Percentiles rank a stretch among this genome's conserved stretches.
Evolutionary conservation across 83 land plant species (phyloP).

Genomic region (Larix sibirica): DNA sequence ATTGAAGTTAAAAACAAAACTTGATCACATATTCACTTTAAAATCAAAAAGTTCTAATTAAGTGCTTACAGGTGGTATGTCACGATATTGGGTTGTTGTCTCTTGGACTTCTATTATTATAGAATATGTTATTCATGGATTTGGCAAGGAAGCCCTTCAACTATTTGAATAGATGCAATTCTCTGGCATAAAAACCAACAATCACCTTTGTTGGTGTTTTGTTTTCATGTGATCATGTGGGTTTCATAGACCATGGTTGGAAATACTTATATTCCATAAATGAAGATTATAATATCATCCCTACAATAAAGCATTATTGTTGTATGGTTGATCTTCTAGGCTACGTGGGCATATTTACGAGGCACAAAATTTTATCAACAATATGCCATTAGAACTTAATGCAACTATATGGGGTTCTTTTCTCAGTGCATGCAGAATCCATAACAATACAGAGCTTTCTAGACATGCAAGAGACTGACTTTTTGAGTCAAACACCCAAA

Average conservation of each 20-base stretch:
- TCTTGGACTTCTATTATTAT: slow-evolving; percentile 57
- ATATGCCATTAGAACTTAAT: slow-evolving; percentile 33
- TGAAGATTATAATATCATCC: slow-evolving; percentile 30
- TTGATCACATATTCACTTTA: too few relatives aligned
- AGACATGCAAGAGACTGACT: slow-evolving; percentile 34
- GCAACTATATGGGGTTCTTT: slow-evolving; percentile 39
- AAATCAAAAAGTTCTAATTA: too few relatives aligned
- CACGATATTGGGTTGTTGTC: too few relatives aligned
- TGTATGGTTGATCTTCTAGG: slow-evolving; percentile 58
- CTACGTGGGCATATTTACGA: slow-evolving; percentile 38
- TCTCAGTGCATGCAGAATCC: slow-evolving; percentile 39
- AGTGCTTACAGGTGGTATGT: too few relatives aligned
- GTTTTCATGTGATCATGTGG: slow-evolving; percentile 55
- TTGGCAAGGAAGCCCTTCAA: slow-evolving; percentile 29
- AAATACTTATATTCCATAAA: slow-evolving; percentile 40
- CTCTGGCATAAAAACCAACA: slow-evolving; percentile 24
- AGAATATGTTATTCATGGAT: slow-evolving; percentile 51
- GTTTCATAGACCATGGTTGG: slow-evolving; percentile 42
- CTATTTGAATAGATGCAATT: slow-evolving; percentile 35
- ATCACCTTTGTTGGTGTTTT: slow-evolving; percentile 45
- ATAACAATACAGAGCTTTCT: slow-evolving; percentile 40
- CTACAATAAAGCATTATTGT: slow-evolving; percentile 50
- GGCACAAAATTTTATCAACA: slow-evolving; percentile 35
- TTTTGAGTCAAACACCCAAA: slow-evolving; percentile 22
- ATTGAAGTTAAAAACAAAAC: too few relatives aligned